phyloP scores from a whole-genome alignment of 768 basidiomycete species.

The Butyriboletus loyo region DNA sequence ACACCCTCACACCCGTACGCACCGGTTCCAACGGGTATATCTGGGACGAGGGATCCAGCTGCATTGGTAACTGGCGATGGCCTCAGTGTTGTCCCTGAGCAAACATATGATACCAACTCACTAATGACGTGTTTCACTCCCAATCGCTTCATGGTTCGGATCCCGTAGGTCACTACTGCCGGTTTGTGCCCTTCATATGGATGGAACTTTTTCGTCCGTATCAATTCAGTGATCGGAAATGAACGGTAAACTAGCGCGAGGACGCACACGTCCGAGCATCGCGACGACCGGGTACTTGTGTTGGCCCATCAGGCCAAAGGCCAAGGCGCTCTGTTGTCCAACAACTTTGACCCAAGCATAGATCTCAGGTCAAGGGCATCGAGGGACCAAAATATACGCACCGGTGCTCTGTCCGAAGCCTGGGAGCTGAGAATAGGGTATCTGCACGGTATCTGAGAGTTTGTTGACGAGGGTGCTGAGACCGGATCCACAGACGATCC shows the following conservation, averaged over 20 bases:
- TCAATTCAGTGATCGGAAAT: slow-evolving; percentile 1
- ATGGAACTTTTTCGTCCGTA: no score
- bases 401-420: no score
- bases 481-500: slow-evolving; percentile 87
- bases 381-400: slow-evolving; percentile 26
- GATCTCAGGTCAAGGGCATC: neutral
- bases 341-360: no score
- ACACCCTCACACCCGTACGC: slow-evolving; percentile 22
- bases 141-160: slow-evolving; percentile 75
- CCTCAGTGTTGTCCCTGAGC: neutral
- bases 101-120: slow-evolving; percentile 35
- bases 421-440: no score
- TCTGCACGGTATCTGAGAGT: slow-evolving; percentile 51
- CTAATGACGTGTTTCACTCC: slow-evolving; percentile 71
- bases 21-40: slow-evolving; percentile 80
- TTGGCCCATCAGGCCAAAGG: no score
- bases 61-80: slow-evolving; percentile 75
- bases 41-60: slow-evolving; percentile 74
- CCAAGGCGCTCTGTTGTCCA: no score
- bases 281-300: slow-evolving; percentile 78
- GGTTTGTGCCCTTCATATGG: slow-evolving; percentile 82
- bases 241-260: neutral
- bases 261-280: slow-evolving; percentile 79
- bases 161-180: slow-evolving; percentile 69
- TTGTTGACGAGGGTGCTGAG: slow-evolving; percentile 68